Conservation (phyloP, 225 moss, liverwort and hornwort genomes). For the Bryum argenteum region DNA sequence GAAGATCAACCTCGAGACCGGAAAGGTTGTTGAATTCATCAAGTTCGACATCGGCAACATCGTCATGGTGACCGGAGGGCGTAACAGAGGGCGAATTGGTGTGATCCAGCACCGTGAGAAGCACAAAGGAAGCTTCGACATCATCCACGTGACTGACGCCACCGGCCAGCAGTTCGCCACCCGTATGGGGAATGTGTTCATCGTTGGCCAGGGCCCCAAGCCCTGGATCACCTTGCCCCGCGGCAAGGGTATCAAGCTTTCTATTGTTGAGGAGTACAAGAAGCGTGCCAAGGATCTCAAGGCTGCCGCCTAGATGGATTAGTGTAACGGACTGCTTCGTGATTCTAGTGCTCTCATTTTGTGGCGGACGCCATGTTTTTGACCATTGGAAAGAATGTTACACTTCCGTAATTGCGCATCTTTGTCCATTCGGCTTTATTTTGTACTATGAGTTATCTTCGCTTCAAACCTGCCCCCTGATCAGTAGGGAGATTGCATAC, state of each 20-base stretch:
- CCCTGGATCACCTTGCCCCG: slow-evolving; percentile 75
- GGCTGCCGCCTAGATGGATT: slow-evolving; percentile 52
- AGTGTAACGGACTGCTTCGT: slow-evolving; percentile 15
- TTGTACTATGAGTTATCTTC: background rate
- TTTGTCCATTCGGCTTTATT: background rate
- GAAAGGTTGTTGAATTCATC: slow-evolving; percentile 74
- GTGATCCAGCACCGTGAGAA: slow-evolving; percentile 79
- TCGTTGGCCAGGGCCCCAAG: slow-evolving; percentile 63
- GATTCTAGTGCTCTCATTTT: slow-evolving; percentile 24
- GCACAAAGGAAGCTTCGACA: slow-evolving; percentile 82
- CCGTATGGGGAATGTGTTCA: slow-evolving; percentile 77
- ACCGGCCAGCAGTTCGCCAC: slow-evolving; percentile 71
- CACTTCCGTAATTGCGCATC: background rate
- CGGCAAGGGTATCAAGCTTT: slow-evolving; percentile 82
- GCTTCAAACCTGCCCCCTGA: too few relatives aligned
- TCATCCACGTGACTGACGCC: slow-evolving; percentile 65
- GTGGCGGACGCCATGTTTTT: slow-evolving; percentile 27
- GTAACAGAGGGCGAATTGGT: slow-evolving; percentile 78
- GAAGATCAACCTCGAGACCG: slow-evolving; percentile 72
- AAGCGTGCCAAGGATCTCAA: slow-evolving; percentile 66
- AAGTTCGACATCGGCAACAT: slow-evolving; percentile 79
- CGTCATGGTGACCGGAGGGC: slow-evolving; percentile 78
- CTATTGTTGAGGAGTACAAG: slow-evolving; percentile 75
- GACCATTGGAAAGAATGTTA: slow-evolving; percentile 35
- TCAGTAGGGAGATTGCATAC: too few relatives aligned